These are phyloP conservation scores for Porcisia hertigi DNA, from an alignment of 208 protist genomes.

Conservation along the genomic window DNA sequence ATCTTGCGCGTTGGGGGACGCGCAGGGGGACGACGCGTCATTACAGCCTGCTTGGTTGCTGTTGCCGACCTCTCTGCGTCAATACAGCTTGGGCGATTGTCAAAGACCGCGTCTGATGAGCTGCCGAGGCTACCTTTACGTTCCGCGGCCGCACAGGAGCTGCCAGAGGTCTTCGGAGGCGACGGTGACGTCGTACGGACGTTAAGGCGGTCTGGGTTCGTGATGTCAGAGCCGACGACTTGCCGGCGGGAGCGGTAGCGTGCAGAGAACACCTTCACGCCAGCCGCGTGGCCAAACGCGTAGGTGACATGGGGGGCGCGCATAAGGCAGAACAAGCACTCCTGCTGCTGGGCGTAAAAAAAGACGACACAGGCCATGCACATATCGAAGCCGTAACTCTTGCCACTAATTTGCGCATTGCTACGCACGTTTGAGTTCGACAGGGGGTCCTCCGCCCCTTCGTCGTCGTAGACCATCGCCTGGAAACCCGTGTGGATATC, in stretches of 20 bases:
- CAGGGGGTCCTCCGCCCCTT: background rate
- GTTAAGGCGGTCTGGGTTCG: background rate
- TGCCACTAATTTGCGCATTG: conserved; percentile 37
- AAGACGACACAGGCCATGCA: conserved; percentile 65
- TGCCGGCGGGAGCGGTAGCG: conserved; percentile 11
- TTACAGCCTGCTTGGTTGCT: background rate
- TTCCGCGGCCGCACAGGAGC: background rate
- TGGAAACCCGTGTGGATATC: conserved; percentile 49
- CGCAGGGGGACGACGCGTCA: conserved; percentile 8
- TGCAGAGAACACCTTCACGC: conserved; percentile 32
- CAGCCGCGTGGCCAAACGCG: conserved; percentile 34
- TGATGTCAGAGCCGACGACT: background rate
- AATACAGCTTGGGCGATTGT: conserved; percentile 7
- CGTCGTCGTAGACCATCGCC: conserved; percentile 62
- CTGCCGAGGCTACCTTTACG: background rate
- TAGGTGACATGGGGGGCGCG: conserved; percentile 27
- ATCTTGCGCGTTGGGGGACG: conserved; percentile 15
- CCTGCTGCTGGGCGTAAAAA: conserved; percentile 43
- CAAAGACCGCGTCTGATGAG: background rate
- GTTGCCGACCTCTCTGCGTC: background rate
- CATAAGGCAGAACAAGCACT: conserved; percentile 24
- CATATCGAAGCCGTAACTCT: conserved; percentile 62
- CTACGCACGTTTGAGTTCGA: conserved; percentile 32
- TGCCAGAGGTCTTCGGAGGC: background rate
- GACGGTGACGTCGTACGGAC: background rate